Percentiles rank a stretch among this genome's conserved stretches.
phyloP scores from a whole-genome alignment of 2,329 filamentous ascomycete genomes.

The Aspergillus japonicus region DNA sequence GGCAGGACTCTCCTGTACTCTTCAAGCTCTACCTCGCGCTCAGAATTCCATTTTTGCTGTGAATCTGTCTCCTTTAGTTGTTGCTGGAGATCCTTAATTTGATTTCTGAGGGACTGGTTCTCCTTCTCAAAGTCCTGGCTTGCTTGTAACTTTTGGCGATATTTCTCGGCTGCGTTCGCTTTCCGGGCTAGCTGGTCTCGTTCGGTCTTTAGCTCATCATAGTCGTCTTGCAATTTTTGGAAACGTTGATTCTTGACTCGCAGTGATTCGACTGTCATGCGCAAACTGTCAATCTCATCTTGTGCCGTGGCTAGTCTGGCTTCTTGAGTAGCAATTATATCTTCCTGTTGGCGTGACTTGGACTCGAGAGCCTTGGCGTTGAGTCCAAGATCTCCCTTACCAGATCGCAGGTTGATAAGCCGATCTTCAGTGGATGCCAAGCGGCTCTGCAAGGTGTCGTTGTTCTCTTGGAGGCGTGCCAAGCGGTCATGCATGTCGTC shows the following conservation, averaged over 20 bases:
- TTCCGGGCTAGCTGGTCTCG: constrained; percentile 48
- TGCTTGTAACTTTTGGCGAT: constrained; percentile 50
- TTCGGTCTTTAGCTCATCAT: constrained; percentile 50
- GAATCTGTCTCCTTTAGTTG: constrained; percentile 48
- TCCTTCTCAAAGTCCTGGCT: constrained; percentile 51
- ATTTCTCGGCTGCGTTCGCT: constrained; percentile 51
- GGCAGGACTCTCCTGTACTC: constrained; percentile 48
- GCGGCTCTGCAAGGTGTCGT: constrained; percentile 46
- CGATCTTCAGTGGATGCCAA: constrained; percentile 50
- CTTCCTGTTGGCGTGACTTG: constrained; percentile 63
- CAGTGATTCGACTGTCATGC: constrained; percentile 46
- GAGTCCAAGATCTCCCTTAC: constrained; percentile 49
- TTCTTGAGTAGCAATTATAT: constrained; percentile 70
- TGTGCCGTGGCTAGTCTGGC: constrained; percentile 58
- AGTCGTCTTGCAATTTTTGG: constrained; percentile 50
- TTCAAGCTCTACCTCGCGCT: constrained; percentile 43
- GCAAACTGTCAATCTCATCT: constrained; percentile 45
- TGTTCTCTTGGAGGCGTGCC: constrained; percentile 56
- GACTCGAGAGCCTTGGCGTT: constrained; percentile 43
- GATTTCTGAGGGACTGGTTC: constrained; percentile 46
- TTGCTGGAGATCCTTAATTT: constrained; percentile 48
- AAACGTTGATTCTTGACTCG: constrained; percentile 47
- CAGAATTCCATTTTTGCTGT: constrained; percentile 40
- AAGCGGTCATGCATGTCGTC: constrained; percentile 59
- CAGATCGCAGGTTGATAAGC: constrained; percentile 53